Base-by-base conservation (phyloP, 23 red algal genomes). In the Chondrus crispus region DNA sequence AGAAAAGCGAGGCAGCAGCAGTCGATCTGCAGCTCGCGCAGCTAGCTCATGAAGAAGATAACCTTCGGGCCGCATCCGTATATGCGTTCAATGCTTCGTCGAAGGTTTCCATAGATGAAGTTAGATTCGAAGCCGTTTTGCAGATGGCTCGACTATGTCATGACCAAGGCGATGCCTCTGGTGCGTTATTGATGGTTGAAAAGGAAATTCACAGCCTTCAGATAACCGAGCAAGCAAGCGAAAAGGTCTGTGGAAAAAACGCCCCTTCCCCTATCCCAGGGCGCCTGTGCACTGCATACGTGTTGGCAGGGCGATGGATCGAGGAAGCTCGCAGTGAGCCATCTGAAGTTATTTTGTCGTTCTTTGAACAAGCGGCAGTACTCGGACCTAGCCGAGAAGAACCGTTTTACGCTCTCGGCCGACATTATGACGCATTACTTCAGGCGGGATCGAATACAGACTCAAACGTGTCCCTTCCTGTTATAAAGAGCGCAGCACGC, bases 391-490 rank as follows among this genome's bases (percentile, higher is more conserved):
- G 58, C 35, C 48, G 57, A 7, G 95, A 91, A 76, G 83, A 98
- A 50, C 73, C 91, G 50, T 88, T 91, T 36, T 89, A 93, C 39
- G 81, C 88, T n/a, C 95, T 98, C 63, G 91, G 80, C 36, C 84
- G 89, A 33, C 93, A 89, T 83, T 98, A 85, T 75, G 91, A 98
- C 52, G 85, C 80, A 16, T 80, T 98, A 11, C 50, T 90, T 24
- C 86, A 84, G 39, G 90, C 77, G n/a, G 53, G 85, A 5, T 47
- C 82, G 30, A 91, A 85, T 51, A 63, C 86, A 1, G 68, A 47
- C 39, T 28, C 68, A 20, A 9, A 74, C 40, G 68, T 39, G 40
- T 33, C 54, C 35, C 60, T 66, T 9, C 9, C 60, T 22, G n/a
- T n/a, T n/a, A n/a, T n/a, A n/a, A n/a, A n/a, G n/a, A 66, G 26